Evolutionary conservation across 1,284 basidiomycete genomes (phyloP), one percentile per base, ranked within the genome.

Genomic region (Volvariella surrecta): DNA sequence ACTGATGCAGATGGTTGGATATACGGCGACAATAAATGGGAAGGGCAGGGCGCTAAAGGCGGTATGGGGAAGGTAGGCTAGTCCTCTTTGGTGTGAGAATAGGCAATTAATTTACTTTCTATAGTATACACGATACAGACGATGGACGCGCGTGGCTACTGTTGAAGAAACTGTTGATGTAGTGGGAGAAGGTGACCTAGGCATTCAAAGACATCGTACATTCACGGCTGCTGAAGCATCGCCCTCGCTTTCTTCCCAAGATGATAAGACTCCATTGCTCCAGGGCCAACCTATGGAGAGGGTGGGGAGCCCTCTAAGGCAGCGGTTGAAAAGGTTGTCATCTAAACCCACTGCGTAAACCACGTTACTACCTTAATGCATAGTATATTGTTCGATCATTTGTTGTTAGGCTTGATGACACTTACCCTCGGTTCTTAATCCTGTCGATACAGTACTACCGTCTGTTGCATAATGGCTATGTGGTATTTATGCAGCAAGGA

Each of bases 21-120:
- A 22, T 96, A 93, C 58, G 88, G 84, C 2, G 94, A 95, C 56
- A 97, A 97, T 62, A 94, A 95, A 58, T 97, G 94, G 94, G 93
- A 96, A 54, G 76, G 71, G 42, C 73, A 79, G 48, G 81, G 76
- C 47, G 68, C 68, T 42, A 85, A 82, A 53, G 87, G 86, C 37
- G 89, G 91, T 1, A 77, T 95, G 63, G 89, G 93, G 53, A 91
- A 91, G 69, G 71, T 69, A 24, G 37, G 57, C 56, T 13, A 45
- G 31, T 19, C 17, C 15, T 30, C 15, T n/a, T 37, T 21, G 10
- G 37, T 37, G 40, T 0, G 15, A 35, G 19, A 3, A 39, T 30
- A 20, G 19, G 20, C 47, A 3, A 13, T 30, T 42, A 22, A 45
- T 48, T 39, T 39, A 24, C 22, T 22, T 11, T 16, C 32, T 37